Base-by-base conservation (phyloP, 148 eudicot genomes). In the Camellia japonica region DNA sequence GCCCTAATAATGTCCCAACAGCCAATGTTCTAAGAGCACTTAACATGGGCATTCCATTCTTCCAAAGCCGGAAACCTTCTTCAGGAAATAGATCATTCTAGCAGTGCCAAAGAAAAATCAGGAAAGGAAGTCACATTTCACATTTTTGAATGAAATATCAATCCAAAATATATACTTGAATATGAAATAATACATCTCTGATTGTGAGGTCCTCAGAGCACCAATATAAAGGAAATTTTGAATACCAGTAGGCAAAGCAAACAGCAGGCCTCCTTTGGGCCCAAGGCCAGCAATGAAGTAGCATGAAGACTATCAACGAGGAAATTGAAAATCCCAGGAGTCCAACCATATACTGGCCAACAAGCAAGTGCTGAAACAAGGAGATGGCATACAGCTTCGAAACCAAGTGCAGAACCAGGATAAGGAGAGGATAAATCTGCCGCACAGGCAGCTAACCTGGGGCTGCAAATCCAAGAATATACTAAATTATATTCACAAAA, bases 281-380 rank as follows among this genome's bases (percentile, higher is more conserved):
- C 99, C 87, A 94, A 71, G 41, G 97, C 87, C 71, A 94, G 84
- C 67, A 90, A 71, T 38, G 98, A 90, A 83, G 94, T 88, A 73
- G 94, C 88, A 85, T 94, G 97, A 83, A 97, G 92, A 88, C 90
- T 91, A 71, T 92, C 97, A 68, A 97, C 90, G 19, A 97, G 91
- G 55, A 93, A 91, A 79, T 88, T 92, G 86, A 91, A 94, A 82
- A 97, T 92, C 76, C 95, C 91, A 70, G 99, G 99, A 82, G 94
- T 89, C 99, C 99, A 97, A 80, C 97, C 92, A 87, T 94, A 86
- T 14, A 87, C 86, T 16, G 99, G 98, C 99, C 99, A 97, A 77
- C 86, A 94, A 83, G 99, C 93, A 86, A 97, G 94, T 79, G 98
- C 91, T 52, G 99, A 97, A 65, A 87, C 98, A 85, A 94, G 81